Conservation (phyloP, 2,329 filamentous ascomycete genomes). For the Ceratocystis eucalypticola region DNA sequence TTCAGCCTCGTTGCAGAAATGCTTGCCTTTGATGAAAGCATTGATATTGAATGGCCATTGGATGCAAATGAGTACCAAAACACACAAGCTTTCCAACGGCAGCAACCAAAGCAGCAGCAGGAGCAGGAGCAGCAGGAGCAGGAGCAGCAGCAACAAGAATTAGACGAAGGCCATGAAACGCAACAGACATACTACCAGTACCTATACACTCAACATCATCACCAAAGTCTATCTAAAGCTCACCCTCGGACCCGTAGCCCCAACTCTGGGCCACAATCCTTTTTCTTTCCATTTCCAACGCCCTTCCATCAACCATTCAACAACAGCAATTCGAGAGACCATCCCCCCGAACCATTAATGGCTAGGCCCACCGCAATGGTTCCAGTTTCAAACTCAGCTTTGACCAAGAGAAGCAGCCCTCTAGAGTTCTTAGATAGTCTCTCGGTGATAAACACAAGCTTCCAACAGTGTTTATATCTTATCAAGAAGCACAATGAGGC, state of each 20-base stretch:
- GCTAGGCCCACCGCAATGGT: no score
- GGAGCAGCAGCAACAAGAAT: background rate
- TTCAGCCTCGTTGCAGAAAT: background rate
- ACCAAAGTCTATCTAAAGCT: background rate
- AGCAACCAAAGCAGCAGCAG: background rate
- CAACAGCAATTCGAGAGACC: no score
- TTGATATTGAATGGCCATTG: background rate
- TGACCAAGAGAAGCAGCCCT: background rate
- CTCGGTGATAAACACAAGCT: slow-evolving; percentile 11
- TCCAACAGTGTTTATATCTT: slow-evolving; percentile 18
- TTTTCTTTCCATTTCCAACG: background rate
- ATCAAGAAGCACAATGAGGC: slow-evolving; percentile 12
- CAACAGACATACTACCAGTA: background rate
- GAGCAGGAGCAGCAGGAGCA: background rate
- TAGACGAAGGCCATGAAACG: background rate
- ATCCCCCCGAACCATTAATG: no score
- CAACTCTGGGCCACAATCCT: background rate
- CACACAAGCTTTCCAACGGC: background rate
- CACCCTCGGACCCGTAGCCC: background rate
- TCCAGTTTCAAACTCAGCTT: background rate
- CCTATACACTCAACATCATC: background rate
- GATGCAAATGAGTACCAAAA: background rate
- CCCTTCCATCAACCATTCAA: background rate
- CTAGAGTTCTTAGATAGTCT: slow-evolving; percentile 1
- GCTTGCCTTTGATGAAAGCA: background rate